A percentile compares a stretch with the other conserved stretches of the same genome.
Evolutionary conservation across 2,329 filamentous ascomycete species (phyloP).

Genomic region (Pyrenochaeta sp.): DNA sequence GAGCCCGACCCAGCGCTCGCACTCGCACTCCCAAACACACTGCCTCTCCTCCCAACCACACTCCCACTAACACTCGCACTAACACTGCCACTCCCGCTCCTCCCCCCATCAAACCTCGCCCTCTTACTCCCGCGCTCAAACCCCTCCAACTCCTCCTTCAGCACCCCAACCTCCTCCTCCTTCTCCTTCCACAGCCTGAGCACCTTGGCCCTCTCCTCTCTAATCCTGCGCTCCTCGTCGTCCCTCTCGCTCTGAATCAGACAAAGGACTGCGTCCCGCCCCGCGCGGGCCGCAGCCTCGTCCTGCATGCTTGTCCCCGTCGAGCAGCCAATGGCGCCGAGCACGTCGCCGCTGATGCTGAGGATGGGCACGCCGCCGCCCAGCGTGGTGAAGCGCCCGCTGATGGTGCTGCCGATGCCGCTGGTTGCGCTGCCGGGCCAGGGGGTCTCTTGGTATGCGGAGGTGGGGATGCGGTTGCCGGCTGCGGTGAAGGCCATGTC

Average conservation of each 20-base stretch:
- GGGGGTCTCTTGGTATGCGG: conserved; percentile 59
- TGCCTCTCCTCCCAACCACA: conserved; percentile 12
- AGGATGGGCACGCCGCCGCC: conserved; percentile 61
- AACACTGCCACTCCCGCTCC: conserved; percentile 18
- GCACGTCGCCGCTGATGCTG: conserved; percentile 54
- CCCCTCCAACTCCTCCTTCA: conserved; percentile 27
- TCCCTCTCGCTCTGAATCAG: conserved; percentile 27
- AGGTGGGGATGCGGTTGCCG: conserved; percentile 59
- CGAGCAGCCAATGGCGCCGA: conserved; percentile 62
- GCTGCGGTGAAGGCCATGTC: conserved; percentile 66
- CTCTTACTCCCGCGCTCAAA: conserved; percentile 29
- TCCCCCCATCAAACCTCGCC: conserved; percentile 22
- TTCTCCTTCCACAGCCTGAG: conserved; percentile 32
- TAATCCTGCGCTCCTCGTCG: conserved; percentile 21
- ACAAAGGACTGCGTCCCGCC: conserved; percentile 56
- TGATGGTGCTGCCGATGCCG: conserved; percentile 58
- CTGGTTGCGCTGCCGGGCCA: conserved; percentile 58
- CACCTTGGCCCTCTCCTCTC: conserved; percentile 29
- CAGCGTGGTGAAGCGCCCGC: conserved; percentile 59
- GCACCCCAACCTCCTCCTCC: conserved; percentile 24
- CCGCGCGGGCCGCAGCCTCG: conserved; percentile 58
- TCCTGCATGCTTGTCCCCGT: conserved; percentile 63
- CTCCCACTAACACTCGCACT: conserved; percentile 18
- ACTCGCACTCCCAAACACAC: conserved; percentile 13
- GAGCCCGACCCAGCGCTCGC: too few species aligned